phyloP scores from a whole-genome alignment of 106 monocot species.

The Posidonia australis region DNA sequence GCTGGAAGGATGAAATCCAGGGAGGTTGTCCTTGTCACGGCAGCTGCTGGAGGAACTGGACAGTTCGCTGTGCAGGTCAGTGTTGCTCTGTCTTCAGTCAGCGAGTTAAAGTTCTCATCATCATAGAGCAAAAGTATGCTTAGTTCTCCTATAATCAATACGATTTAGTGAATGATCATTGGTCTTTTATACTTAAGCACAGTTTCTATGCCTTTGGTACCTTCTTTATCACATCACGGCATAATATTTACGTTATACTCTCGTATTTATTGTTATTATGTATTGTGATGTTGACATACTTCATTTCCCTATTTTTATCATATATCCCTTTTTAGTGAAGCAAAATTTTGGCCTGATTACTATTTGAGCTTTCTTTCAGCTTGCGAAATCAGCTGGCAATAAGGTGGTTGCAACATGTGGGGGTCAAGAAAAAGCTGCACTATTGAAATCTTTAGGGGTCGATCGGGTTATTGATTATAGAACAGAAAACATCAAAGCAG shows the following conservation, averaged over 20 bases:
- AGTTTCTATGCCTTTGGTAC: no score
- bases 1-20: constrained; percentile 66
- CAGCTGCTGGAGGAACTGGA: constrained; percentile 98
- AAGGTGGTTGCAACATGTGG: constrained; percentile 95
- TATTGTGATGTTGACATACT: no score
- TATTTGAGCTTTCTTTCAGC: constrained; percentile 27
- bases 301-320: no score
- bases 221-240: no score
- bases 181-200: no score
- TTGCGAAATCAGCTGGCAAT: constrained; percentile 93
- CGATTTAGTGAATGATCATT: not conserved
- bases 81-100: not conserved
- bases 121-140: not conserved
- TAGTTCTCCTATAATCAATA: not conserved
- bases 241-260: no score
- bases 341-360: no score
- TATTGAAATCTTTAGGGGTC: constrained; percentile 72
- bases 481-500: constrained; percentile 71
- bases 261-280: no score
- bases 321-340: no score
- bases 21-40: constrained; percentile 73
- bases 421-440: constrained; percentile 65
- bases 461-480: constrained; percentile 89
- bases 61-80: constrained; percentile 98
- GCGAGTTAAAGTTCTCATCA: not conserved